These are phyloP conservation scores for Blastobotrys chiropterorum DNA, from an alignment of 805 yeast species.

Conservation along the genomic window DNA sequence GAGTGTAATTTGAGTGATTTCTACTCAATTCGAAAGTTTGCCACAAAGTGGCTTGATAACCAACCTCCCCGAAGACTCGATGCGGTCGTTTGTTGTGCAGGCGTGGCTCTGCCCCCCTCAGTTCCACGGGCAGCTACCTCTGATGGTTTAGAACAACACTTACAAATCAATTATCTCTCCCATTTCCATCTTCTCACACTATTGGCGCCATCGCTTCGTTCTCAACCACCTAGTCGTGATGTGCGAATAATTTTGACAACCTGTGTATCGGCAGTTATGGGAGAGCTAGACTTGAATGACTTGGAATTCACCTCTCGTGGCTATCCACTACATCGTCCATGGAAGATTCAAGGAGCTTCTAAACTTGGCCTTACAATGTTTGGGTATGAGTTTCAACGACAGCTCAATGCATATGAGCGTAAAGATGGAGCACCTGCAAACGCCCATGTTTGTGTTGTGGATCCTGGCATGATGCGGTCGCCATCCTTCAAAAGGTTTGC, in stretches of 20 bases:
- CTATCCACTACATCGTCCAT: slow-evolving; percentile 60
- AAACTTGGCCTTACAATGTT: slow-evolving; percentile 71
- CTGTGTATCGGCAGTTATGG: slow-evolving; percentile 74
- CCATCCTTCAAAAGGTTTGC: slow-evolving; percentile 75
- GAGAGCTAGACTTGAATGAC: slow-evolving; percentile 54
- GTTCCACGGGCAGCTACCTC: slow-evolving; percentile 54
- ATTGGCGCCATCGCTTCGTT: slow-evolving; percentile 73
- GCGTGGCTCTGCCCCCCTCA: slow-evolving; percentile 69
- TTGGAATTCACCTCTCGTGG: slow-evolving; percentile 54
- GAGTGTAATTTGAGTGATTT: slow-evolving; percentile 74
- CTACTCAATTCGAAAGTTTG: slow-evolving; percentile 76
- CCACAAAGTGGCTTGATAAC: slow-evolving; percentile 90
- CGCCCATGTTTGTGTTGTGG: slow-evolving; percentile 65
- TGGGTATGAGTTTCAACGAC: slow-evolving; percentile 71
- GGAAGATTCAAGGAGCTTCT: slow-evolving; percentile 75
- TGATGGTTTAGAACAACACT: slow-evolving; percentile 85
- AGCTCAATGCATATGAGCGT: slow-evolving; percentile 52
- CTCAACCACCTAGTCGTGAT: slow-evolving; percentile 93
- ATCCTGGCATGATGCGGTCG: slow-evolving; percentile 90
- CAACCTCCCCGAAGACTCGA: slow-evolving; percentile 87
- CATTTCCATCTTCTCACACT: slow-evolving; percentile 77
- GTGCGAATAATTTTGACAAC: slow-evolving; percentile 75
- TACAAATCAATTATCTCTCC: slow-evolving; percentile 74
- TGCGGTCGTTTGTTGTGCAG: slow-evolving; percentile 84
- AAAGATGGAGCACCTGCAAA: slow-evolving; percentile 64